These are phyloP conservation scores for Silybum marianum DNA, from an alignment of 129 eudicot species.

Conservation along the genomic window DNA sequence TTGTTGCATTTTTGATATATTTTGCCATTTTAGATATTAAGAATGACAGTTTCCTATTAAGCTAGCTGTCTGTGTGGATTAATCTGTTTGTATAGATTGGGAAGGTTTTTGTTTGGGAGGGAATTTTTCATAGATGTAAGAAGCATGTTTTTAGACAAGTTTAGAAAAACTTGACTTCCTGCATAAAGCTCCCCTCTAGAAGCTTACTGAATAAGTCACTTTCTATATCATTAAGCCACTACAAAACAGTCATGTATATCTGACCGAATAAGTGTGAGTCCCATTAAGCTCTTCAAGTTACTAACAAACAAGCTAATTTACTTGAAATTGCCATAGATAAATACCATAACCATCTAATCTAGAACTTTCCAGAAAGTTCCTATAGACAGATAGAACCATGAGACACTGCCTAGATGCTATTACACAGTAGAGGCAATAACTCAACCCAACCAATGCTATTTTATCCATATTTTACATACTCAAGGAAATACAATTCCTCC, in stretches of 20 bases:
- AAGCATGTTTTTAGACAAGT: no score
- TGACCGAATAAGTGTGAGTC: no score
- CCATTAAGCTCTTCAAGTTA: no score
- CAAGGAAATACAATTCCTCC: slow-evolving; percentile 16
- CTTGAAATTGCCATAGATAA: neutral
- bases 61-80: no score
- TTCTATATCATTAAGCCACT: no score
- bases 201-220: no score
- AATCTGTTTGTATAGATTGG: no score
- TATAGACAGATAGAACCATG: slow-evolving; percentile 10
- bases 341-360: neutral
- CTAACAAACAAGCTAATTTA: neutral
- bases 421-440: slow-evolving; percentile 27
- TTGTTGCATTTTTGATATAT: neutral
- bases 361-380: neutral
- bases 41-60: neutral
- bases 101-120: no score
- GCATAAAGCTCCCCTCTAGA: no score
- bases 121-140: no score
- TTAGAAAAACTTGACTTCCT: no score
- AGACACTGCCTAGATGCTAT: slow-evolving; percentile 24
- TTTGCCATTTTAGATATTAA: neutral
- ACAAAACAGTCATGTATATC: no score
- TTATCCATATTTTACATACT: slow-evolving; percentile 19
- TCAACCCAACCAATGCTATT: slow-evolving; percentile 15